Percentiles rank a stretch among this genome's conserved stretches.
phyloP scores from a whole-genome alignment of 768 basidiomycete species.

The Dacryopinax spathularia region DNA sequence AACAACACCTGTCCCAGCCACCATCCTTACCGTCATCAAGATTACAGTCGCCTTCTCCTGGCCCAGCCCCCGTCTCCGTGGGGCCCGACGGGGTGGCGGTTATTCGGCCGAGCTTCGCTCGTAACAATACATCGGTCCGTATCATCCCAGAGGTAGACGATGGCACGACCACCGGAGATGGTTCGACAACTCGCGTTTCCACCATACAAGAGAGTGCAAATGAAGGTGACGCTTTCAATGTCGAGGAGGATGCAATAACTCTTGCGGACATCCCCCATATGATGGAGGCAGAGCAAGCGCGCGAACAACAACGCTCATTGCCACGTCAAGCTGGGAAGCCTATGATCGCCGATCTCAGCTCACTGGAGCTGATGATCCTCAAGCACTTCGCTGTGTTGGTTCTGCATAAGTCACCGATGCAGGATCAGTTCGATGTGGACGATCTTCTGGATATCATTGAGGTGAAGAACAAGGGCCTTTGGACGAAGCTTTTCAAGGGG shows the following conservation, averaged over 20 bases:
- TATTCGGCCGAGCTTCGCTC: conserved; percentile 52
- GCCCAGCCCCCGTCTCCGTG: neutral
- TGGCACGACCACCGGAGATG: neutral
- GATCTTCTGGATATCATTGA: conserved; percentile 90
- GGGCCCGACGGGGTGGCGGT: conserved; percentile 13
- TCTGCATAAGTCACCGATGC: conserved; percentile 61
- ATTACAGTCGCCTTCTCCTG: neutral
- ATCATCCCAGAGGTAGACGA: conserved; percentile 35
- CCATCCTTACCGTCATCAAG: neutral
- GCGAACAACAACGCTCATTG: conserved; percentile 72
- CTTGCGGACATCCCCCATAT: conserved; percentile 88
- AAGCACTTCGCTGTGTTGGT: conserved; percentile 80
- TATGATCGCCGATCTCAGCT: conserved; percentile 67
- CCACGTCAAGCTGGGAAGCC: conserved; percentile 66
- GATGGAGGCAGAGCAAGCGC: conserved; percentile 81
- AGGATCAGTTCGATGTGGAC: conserved; percentile 75
- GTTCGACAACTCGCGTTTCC: neutral
- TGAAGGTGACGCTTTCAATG: conserved; percentile 2
- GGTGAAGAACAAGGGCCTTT: conserved; percentile 83
- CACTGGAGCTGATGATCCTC: conserved; percentile 77
- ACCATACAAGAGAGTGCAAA: neutral
- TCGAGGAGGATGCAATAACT: conserved; percentile 70
- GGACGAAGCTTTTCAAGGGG: conserved; percentile 89
- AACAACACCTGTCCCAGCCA: neutral
- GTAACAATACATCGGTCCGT: conserved; percentile 74